Evolutionary conservation across 192 early-diverging fungal species (phyloP), one percentile per base, ranked within the genome.

Genomic region (Pilaira anomala): DNA sequence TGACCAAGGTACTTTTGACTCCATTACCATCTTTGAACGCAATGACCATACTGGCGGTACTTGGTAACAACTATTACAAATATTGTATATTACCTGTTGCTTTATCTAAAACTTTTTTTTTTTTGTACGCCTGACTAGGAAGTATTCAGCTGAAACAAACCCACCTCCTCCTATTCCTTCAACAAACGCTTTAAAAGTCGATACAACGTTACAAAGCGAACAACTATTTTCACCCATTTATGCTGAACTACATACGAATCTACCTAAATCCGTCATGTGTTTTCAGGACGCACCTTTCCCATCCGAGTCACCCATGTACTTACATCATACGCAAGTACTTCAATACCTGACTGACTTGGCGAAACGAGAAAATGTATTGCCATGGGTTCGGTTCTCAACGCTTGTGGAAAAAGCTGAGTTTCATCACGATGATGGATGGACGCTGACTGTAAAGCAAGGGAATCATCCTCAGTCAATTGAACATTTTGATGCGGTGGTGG

Each of bases 181-280:
- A 52, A 46, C 63, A 57, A 22, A 68, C 66, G 70, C 66, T n/a
- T 25, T 64, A 13, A n/a, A 42, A n/a, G 22, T 53, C 3, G 62
- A 55, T 21, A 22, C 50, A 8, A 54, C 62, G 19, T 30, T 40
- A 18, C 22, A 58, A 3, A 21, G 28, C 3, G 33, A 50, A 1
- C 46, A 36, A 8, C 46, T 48, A 2, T 19, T 29, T 40, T 69
- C 71, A 2, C 48, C 75, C 28, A 64, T 76, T 14, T 82, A 85
- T 57, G 60, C 68, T n/a, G 62, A 69, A 9, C 62, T 85, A 1
- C 69, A 70, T 36, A 79, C 83, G 19, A 85, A 85, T 48, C 44
- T 85, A n/a, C 78, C 83, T 24, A 78, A 51, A 7, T 68, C 71
- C 21, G 75, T 82, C 2, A 85, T 85, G 83, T 68, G 74, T 41